Base-by-base conservation (phyloP, 352 stramenopile genomes). In the Pythium diclinum region DNA sequence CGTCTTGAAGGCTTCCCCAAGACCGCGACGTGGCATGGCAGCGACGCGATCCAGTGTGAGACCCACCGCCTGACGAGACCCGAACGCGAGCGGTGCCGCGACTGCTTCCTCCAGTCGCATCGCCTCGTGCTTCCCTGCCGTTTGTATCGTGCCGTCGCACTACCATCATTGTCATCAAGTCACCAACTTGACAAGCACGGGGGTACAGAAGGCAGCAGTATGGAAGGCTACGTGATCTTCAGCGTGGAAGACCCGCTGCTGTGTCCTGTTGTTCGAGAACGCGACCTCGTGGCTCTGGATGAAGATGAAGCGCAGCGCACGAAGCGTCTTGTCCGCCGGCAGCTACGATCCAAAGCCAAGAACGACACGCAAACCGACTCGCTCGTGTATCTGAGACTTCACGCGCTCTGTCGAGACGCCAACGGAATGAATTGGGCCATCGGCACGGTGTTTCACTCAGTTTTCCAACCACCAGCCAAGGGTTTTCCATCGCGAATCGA, bases 1-100 rank as follows among this genome's bases (percentile, higher is more conserved):
- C 78, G 72, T 25, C 67, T 87, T 0, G 74, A 59, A 0, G 44
- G 80, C 1, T 69, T 65, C 21, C 21, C 48, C 3, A 8, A n/a
- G n/a, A 44, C 28, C 0, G 56, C 63, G 6, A 9, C 28, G 23
- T 69, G 65, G 65, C 54, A 64, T 23, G 65, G 53, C 9, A 64
- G 53, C 25, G 47, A 56, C 13, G 25, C 14, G 6, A 17, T 67
- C 10, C 28, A 56, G 7, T 72, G 66, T 19, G 59, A 62, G 6
- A 42, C 40, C 2, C 66, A 68, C 34, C 25, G 11, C 6, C 53
- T 60, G 16, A 28, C 56, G 3, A 8, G 33, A 51, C 6, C 54
- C 0, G 48, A 64, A 34, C 66, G 36, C 2, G 56, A 68, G 32
- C 46, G 53, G 16, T 72, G 66, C 21, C 66, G 66, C 30, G 51